These are phyloP conservation scores for Trichoderma sp. DNA, from an alignment of 2,329 filamentous ascomycete species.

Conservation along the genomic window DNA sequence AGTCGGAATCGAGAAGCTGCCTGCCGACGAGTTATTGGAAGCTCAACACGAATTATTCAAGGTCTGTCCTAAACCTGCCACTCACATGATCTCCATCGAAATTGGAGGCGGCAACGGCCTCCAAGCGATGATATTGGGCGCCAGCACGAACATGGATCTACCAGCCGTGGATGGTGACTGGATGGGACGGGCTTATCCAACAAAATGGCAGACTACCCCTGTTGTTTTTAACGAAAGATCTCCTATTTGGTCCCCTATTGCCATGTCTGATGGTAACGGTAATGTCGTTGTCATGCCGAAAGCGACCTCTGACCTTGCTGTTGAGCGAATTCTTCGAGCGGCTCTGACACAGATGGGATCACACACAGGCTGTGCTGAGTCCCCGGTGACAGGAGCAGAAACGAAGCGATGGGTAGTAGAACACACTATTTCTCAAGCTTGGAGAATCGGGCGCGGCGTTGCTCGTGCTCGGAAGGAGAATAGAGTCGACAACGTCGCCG, in stretches of 20 bases:
- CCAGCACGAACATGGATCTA: conserved; percentile 52
- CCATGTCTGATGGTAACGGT: conserved; percentile 55
- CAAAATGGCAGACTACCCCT: conserved; percentile 57
- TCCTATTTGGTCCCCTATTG: conserved; percentile 48
- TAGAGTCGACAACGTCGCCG: conserved; percentile 54
- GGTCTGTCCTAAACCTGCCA: conserved; percentile 47
- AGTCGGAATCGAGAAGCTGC: conserved; percentile 61
- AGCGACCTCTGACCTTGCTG: conserved; percentile 47
- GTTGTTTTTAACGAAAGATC: conserved; percentile 52
- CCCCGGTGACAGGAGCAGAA: conserved; percentile 51
- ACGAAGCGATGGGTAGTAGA: conserved; percentile 53
- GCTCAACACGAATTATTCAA: conserved; percentile 56
- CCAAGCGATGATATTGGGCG: conserved; percentile 58
- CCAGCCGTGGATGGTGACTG: conserved; percentile 57
- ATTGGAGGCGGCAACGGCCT: conserved; percentile 69
- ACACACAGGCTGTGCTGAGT: conserved; percentile 50
- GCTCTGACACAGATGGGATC: conserved; percentile 59
- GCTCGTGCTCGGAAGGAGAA: conserved; percentile 51
- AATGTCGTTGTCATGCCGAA: conserved; percentile 53
- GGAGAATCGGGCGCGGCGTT: conserved; percentile 63
- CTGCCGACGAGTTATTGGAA: conserved; percentile 56
- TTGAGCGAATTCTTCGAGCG: conserved; percentile 53
- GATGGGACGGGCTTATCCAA: conserved; percentile 59
- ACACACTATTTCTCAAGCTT: conserved; percentile 55
- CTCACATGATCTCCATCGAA: conserved; percentile 63